Evolutionary conservation across 352 stramenopile genomes (phyloP).

Genomic region (Phytophthora uliginosa): DNA sequence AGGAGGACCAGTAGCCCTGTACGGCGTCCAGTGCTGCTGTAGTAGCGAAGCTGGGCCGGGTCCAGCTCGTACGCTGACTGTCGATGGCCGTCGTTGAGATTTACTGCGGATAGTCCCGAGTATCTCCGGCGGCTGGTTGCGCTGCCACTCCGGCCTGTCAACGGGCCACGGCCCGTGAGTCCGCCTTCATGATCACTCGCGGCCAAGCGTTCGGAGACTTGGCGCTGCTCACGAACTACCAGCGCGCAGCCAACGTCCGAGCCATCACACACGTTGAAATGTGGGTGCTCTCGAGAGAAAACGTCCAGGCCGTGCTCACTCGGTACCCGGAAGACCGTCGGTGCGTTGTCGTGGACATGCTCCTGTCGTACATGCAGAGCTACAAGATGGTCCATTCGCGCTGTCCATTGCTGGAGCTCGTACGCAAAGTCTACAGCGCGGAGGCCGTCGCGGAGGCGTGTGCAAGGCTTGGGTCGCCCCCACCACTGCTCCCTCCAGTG

Average conservation of each 20-base stretch:
- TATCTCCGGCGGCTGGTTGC: not conserved
- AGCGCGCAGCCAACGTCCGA: conserved; percentile 50
- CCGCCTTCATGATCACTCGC: conserved; percentile 26
- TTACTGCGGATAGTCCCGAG: not conserved
- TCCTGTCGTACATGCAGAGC: conserved; percentile 43
- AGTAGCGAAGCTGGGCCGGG: conserved; percentile 25
- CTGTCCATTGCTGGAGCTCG: conserved; percentile 40
- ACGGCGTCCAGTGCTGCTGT: conserved; percentile 14
- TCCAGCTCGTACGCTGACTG: conserved; percentile 37
- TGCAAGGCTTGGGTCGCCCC: conserved; percentile 11
- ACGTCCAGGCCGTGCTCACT: conserved; percentile 49
- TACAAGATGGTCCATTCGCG: conserved; percentile 29
- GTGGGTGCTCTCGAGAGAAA: conserved; percentile 50
- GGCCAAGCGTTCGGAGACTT: conserved; percentile 65
- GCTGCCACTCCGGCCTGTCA: no score
- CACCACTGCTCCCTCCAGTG: conserved; percentile 10
- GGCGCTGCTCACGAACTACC: conserved; percentile 63
- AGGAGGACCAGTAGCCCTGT: not conserved
- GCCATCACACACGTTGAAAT: conserved; percentile 67
- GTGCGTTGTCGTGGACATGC: conserved; percentile 40
- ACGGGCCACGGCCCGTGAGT: conserved; percentile 14
- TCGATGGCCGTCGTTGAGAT: conserved; percentile 12
- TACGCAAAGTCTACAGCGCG: conserved; percentile 35
- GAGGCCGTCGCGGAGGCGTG: conserved; percentile 28
- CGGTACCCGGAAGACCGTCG: conserved; percentile 45